Percentiles rank a stretch among this genome's conserved stretches.
Evolutionary conservation across 306 rosid genomes (phyloP).

Genomic region (Albizia julibrissin): DNA sequence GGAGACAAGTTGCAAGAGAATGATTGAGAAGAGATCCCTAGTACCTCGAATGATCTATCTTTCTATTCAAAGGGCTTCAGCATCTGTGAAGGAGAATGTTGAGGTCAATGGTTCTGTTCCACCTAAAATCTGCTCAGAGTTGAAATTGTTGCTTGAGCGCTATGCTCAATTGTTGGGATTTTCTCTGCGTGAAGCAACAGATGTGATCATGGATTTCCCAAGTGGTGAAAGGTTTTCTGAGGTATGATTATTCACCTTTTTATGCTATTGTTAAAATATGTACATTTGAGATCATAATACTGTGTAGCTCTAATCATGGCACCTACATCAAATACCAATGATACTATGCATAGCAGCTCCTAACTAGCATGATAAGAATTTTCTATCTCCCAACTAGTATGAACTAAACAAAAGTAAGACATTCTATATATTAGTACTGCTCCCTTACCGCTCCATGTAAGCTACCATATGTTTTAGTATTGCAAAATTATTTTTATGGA

Average conservation of each 20-base stretch:
- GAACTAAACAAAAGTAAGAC: background rate
- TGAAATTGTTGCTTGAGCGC: slow-evolving; percentile 77
- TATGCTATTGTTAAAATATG: slow-evolving; percentile 12
- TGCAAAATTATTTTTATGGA: background rate
- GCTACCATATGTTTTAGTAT: background rate
- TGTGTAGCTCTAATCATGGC: slow-evolving; percentile 3
- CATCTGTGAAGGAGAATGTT: slow-evolving; percentile 67
- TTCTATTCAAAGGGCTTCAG: slow-evolving; percentile 75
- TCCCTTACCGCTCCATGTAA: background rate
- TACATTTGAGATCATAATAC: slow-evolving; percentile 4
- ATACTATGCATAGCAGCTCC: background rate
- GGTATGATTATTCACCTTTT: slow-evolving; percentile 55
- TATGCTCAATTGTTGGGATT: slow-evolving; percentile 70
- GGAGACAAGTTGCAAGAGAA: slow-evolving; percentile 64
- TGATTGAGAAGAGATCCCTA: slow-evolving; percentile 80
- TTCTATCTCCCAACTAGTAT: slow-evolving; percentile 1
- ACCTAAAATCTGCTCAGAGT: slow-evolving; percentile 60
- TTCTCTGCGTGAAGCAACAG: slow-evolving; percentile 69
- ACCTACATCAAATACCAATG: background rate
- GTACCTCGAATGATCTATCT: slow-evolving; percentile 93
- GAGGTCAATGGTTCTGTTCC: slow-evolving; percentile 65
- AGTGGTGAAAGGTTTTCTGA: slow-evolving; percentile 49
- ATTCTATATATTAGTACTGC: background rate
- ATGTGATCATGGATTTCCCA: slow-evolving; percentile 52
- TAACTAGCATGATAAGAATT: slow-evolving; percentile 5